Evolutionary conservation across 495 filamentous ascomycete species (phyloP), one percentile per base, ranked within the genome.

Genomic region (Paragyromitra xinjiangensis): DNA sequence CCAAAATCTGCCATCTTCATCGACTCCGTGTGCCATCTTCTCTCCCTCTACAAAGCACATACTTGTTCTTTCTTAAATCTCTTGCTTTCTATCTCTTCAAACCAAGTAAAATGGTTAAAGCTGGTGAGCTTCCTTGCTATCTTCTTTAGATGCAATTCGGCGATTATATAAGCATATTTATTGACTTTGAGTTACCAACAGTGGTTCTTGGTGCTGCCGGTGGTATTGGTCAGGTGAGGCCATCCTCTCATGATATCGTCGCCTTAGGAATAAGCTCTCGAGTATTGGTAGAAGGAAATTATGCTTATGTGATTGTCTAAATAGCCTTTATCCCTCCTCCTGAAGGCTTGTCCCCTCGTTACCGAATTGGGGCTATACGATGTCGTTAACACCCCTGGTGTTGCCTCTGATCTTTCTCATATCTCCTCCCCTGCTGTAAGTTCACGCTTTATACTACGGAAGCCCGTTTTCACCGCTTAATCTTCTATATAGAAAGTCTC

Each of bases 381-480:
- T 95, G 94, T 98, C 74, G 95, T 98, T 84, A 97, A 98, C 88
- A 96, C 94, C 55, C 95, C 94, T 74, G 95, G 95, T 84, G 95
- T 99, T 71, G 90, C 95, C 53, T 90, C 95, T 73, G 95, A 99
- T 83, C 90, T 99, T 65, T 97, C 95, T 65, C 95, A 99, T 86
- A 98, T 99, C 86, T 97, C 95, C 55, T 92, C 94, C 50, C 88
- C 89, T 66, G 95, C 96, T 78, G 94, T 98, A 89, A 79, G 93
- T 87, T 71, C 61, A 77, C 64, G 29, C 19, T 50, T 12, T 7
- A 26, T 16, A 65, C 22, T 71, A 11, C 56, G 6, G 56, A 39
- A 56, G 11, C 29, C 1, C 9, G 16, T 3, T 16, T 71, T 22
- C 53, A 37, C 22, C 19, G 14, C 8, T 44, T 78, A 3, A 62